Evolutionary conservation across 2,329 filamentous ascomycete species (phyloP), one percentile per base, ranked within the genome.

Genomic region (Hypoxylon sp.): DNA sequence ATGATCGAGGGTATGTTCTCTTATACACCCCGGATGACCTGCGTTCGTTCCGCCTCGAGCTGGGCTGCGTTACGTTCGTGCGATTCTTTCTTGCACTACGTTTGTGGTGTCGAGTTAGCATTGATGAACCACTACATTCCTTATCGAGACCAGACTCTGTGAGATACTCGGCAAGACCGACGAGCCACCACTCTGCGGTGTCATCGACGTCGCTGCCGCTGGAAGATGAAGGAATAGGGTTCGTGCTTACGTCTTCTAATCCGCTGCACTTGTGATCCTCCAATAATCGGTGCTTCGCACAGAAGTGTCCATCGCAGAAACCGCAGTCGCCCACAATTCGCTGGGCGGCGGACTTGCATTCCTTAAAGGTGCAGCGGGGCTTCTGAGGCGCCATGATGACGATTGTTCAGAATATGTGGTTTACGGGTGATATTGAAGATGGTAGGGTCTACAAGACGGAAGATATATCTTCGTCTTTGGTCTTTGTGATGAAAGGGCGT

Each of bases 321-420:
- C 90, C 91, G 83, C 96, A 99, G 84, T 98, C 95, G 60, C 96
- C 96, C 66, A 98, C 93, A 77, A 99, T 98, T 73, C 93, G 91
- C 81, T 98, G 94, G 14, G 94, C 94, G 31, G 88, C 88, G 75
- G 94, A 91, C 79, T 90, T 93, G 89, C 96, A 98, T 74, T 94
- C 91, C 82, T 95, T 94, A 84, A 93, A 94, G 72, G 87, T 91
- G 86, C 96, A 98, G 75, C 92, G 91, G 74, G 92, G 90, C 86
- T 92, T 94, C 84, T 91, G 93, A 70, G 90, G 87, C 71, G 91
- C 88, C 88, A 90, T 91, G 78, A 51, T 63, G 55, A n/a, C 51
- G 54, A 22, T 48, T 37, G 42, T 6, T 58, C 4, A 19, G n/a
- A 31, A 39, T 19, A 19, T n/a, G 29, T 48, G 22, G 5, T 47